A percentile compares a stretch with the other conserved stretches of the same genome.
Evolutionary conservation across 768 basidiomycete species (phyloP).

Genomic region (Boletus bicolor): DNA sequence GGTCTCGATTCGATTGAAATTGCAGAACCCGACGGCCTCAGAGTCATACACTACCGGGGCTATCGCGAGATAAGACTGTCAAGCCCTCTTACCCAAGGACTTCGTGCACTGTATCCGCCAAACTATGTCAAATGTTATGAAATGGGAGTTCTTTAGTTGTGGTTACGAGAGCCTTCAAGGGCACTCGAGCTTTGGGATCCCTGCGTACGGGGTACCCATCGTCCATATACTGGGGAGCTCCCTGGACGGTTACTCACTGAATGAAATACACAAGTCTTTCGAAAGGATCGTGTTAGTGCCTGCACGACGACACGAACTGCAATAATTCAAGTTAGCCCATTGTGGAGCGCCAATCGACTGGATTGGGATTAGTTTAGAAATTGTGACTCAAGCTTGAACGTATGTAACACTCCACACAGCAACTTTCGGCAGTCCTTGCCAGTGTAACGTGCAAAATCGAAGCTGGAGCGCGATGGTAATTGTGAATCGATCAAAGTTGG

Average conservation of each 20-base stretch:
- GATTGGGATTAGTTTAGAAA: not conserved
- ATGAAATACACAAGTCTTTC: not conserved
- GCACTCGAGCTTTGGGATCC: not conserved
- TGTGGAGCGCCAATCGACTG: not conserved
- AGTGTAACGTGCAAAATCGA: not conserved
- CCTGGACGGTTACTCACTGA: not conserved
- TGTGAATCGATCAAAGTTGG: not conserved
- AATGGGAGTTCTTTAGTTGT: not conserved
- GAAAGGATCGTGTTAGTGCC: not conserved
- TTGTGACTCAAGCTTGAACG: not conserved
- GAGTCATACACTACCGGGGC: not conserved
- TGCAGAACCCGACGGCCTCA: not conserved
- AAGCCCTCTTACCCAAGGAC: not conserved
- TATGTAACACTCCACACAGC: not conserved
- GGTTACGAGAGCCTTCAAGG: not conserved
- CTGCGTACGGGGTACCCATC: not conserved
- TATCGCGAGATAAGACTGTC: not conserved
- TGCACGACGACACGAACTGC: not conserved
- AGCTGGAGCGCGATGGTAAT: not conserved
- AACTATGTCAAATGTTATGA: not conserved
- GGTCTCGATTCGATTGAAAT: not conserved
- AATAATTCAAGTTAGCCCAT: not conserved
- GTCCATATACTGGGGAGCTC: not conserved
- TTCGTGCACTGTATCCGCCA: not conserved
- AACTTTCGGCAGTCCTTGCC: not conserved